Base-by-base conservation (phyloP, 192 early-diverging fungal species). In the Pilobolus umbonatus region DNA sequence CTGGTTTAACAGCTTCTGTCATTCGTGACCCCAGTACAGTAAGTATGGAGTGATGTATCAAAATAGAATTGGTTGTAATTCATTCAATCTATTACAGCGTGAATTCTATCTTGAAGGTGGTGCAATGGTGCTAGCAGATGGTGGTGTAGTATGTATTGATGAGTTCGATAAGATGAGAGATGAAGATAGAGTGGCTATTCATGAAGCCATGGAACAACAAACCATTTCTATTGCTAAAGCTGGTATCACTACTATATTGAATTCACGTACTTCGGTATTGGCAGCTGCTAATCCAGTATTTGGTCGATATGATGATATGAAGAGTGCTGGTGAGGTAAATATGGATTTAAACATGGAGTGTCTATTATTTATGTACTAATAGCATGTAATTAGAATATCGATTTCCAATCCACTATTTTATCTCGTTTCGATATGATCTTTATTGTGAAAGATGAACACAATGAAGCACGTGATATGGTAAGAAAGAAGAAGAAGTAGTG, bases 161-260 rank as follows among this genome's bases (percentile, higher is more conserved):
- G 97, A 99, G 79, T 99, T 99, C 72, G 97, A 99, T 75, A 99
- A 99, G 80, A 99, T 99, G 97, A 82, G 95, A 60, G 95, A 98
- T 43, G 96, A 98, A 75, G 97, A 99, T 74, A 85, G 96, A 44
- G 97, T 99, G 5, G 96, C 97, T 11, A 99, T 99, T 72, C 97
- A 99, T 76, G 97, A 99, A 78, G 97, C 97, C 32, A 99, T 99
- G 97, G 95, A 99, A 72, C 97, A 99, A 77, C 96, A 99, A 73
- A 99, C 97, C 4, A 99, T 99, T 57, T 96, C 93, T 12, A 99
- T 99, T 72, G 97, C 97, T 51, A 99, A 99, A 75, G 97, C 97
- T 26, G 97, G 97, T 55, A 99, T 99, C 75, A 99, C 96, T 4
- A 98, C 96, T 1, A 92, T 99, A 57, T 76, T 99, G 34, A 99